Percentiles rank a stretch among this genome's conserved stretches.
phyloP scores from a whole-genome alignment of 805 yeast genomes.

The Cyberlindnera suaveolens region DNA sequence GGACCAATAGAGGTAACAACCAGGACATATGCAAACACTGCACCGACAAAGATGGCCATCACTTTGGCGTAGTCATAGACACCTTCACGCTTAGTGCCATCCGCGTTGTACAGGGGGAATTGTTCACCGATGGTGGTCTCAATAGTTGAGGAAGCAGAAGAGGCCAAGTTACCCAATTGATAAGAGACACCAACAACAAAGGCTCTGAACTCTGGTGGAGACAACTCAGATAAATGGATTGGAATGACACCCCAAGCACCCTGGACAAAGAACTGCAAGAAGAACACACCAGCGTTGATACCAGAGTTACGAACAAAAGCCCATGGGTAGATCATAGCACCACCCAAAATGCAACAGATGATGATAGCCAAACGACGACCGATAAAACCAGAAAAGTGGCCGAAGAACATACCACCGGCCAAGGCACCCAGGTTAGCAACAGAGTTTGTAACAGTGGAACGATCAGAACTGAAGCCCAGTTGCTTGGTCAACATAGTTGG shows the following conservation, averaged over 20 bases:
- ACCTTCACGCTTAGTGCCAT: conserved; percentile 17
- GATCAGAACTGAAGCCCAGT: conserved; percentile 33
- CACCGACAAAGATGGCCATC: conserved; percentile 63
- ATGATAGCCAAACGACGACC: conserved; percentile 53
- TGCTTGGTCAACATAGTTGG: conserved; percentile 49
- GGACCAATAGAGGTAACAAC: conserved; percentile 52
- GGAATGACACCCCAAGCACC: conserved; percentile 70
- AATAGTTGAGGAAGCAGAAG: conserved; percentile 64
- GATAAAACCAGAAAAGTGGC: conserved; percentile 46
- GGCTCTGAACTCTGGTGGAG: conserved; percentile 58
- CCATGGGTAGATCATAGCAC: conserved; percentile 61
- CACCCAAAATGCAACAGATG: conserved; percentile 47
- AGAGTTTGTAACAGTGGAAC: conserved; percentile 48
- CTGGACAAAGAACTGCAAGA: conserved; percentile 57
- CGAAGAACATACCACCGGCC: conserved; percentile 48
- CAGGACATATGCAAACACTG: conserved; percentile 49
- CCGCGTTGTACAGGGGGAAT: conserved; percentile 35
- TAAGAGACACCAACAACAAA: conserved; percentile 59
- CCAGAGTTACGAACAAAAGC: conserved; percentile 42
- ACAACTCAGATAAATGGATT: conserved; percentile 52
- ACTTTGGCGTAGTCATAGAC: conserved; percentile 49
- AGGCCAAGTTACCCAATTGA: conserved; percentile 63
- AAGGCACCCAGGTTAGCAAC: conserved; percentile 57
- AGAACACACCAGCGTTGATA: conserved; percentile 54
- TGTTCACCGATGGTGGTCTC: conserved; percentile 56